Conservation (phyloP, 1,284 basidiomycete genomes). For the Earliella scabrosa region DNA sequence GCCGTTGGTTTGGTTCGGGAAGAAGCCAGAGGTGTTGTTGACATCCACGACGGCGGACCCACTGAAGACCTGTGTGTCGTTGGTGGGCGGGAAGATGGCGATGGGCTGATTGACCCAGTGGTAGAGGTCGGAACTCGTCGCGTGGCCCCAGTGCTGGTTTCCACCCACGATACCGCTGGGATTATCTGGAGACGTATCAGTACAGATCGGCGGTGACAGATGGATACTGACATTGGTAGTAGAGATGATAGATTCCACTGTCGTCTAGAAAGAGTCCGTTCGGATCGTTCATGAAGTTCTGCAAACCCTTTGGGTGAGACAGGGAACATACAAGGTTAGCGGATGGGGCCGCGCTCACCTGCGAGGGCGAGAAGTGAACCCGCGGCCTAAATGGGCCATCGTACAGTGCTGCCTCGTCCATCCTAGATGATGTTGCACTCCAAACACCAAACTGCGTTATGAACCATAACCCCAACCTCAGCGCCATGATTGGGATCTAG, state of each 20-base stretch:
- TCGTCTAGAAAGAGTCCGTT: slow-evolving; percentile 19
- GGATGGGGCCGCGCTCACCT: neutral
- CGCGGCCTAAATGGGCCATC: slow-evolving; percentile 11
- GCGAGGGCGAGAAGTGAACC: slow-evolving; percentile 14
- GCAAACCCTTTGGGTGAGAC: neutral
- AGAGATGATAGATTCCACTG: slow-evolving; percentile 19
- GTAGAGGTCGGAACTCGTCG: slow-evolving; percentile 20
- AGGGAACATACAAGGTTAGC: too few species aligned
- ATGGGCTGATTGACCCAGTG: slow-evolving; percentile 22
- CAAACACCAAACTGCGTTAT: too few species aligned
- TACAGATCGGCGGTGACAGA: neutral
- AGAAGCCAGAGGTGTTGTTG: slow-evolving; percentile 24
- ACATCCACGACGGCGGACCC: slow-evolving; percentile 19
- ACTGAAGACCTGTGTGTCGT: slow-evolving; percentile 19
- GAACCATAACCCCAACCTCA: too few species aligned
- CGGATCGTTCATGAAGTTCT: slow-evolving; percentile 24
- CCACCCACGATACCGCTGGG: slow-evolving; percentile 10
- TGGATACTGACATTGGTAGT: slow-evolving; percentile 16
- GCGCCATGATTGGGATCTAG: too few species aligned
- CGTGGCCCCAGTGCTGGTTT: slow-evolving; percentile 24
- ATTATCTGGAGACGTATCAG: slow-evolving; percentile 8
- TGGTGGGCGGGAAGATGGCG: slow-evolving; percentile 16
- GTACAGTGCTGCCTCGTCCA: too few species aligned
- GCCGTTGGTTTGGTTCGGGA: slow-evolving; percentile 20
- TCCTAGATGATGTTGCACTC: too few species aligned